phyloP scores from a whole-genome alignment of 2,329 filamentous ascomycete genomes.

The Canariomyces notabilis region DNA sequence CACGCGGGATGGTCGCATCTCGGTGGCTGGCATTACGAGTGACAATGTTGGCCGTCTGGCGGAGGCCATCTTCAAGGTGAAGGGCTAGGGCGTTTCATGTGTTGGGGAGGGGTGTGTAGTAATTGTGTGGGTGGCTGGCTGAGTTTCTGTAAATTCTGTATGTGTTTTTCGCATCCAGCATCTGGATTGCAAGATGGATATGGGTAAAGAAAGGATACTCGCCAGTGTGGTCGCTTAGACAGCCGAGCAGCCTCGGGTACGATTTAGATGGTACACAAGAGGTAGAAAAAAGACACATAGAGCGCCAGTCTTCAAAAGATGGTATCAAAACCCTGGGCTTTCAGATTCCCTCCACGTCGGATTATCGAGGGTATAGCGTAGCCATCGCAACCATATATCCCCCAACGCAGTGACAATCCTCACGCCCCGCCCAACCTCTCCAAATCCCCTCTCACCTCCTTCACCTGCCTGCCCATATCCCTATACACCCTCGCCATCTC shows the following conservation, averaged over 20 bases:
- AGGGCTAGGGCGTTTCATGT: constrained; percentile 46
- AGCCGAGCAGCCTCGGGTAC: no score
- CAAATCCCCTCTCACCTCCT: constrained; percentile 47
- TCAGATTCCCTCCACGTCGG: no score
- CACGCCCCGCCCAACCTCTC: constrained; percentile 26
- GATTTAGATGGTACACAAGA: constrained; percentile 3
- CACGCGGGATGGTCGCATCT: constrained; percentile 86
- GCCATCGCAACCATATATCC: no score
- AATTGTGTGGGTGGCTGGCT: constrained; percentile 5
- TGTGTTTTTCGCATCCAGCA: constrained; percentile 5
- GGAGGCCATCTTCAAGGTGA: constrained; percentile 80
- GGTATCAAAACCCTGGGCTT: no score
- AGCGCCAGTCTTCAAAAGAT: no score
- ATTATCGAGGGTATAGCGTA: no score
- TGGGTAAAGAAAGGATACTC: no score
- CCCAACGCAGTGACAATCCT: no score
- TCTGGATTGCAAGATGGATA: constrained; percentile 7
- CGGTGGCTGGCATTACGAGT: constrained; percentile 75
- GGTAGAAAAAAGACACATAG: background rate
- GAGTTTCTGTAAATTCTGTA: constrained; percentile 9
- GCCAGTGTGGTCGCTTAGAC: no score
- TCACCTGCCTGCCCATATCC: constrained; percentile 46
- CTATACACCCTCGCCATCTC: constrained; percentile 49
- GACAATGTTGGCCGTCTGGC: constrained; percentile 76
- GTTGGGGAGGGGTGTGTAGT: constrained; percentile 7